phyloP scores from a whole-genome alignment of 257 asterid species.

The Nicotiana tabacum region DNA sequence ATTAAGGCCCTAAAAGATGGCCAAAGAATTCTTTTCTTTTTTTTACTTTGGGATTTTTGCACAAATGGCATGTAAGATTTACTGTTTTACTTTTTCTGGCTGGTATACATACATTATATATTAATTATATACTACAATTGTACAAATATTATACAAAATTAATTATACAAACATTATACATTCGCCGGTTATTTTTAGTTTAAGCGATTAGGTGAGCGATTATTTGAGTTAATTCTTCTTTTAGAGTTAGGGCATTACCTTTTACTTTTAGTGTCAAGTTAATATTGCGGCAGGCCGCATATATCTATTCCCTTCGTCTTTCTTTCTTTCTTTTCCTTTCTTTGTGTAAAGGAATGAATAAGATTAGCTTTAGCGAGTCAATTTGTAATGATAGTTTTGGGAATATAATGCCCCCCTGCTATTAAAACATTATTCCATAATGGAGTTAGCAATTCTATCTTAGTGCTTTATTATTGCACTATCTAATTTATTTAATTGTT shows the following conservation, averaged over 20 bases:
- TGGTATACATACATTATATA: no score
- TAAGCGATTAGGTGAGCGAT: no score
- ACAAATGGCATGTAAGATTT: no score
- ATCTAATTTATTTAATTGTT: neutral
- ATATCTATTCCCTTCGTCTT: slow-evolving; percentile 13
- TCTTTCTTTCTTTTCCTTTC: neutral
- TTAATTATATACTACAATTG: no score
- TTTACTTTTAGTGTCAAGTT: neutral
- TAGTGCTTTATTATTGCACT: neutral
- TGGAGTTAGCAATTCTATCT: slow-evolving; percentile 6
- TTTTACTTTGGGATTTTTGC: no score
- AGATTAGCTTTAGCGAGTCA: slow-evolving; percentile 4
- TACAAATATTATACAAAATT: no score
- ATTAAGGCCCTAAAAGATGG: neutral
- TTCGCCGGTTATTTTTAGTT: no score
- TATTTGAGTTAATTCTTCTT: no score
- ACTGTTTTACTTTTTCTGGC: no score
- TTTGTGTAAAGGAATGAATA: neutral
- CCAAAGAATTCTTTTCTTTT: neutral
- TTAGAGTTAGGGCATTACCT: no score
- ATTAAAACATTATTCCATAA: neutral
- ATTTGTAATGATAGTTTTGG: slow-evolving; percentile 10
- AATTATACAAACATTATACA: no score
- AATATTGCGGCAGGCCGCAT: slow-evolving; percentile 27
- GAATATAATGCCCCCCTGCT: neutral